Base-by-base conservation (phyloP, 1,139 yeast genomes). In the Nakaseomyces nivariensis region DNA sequence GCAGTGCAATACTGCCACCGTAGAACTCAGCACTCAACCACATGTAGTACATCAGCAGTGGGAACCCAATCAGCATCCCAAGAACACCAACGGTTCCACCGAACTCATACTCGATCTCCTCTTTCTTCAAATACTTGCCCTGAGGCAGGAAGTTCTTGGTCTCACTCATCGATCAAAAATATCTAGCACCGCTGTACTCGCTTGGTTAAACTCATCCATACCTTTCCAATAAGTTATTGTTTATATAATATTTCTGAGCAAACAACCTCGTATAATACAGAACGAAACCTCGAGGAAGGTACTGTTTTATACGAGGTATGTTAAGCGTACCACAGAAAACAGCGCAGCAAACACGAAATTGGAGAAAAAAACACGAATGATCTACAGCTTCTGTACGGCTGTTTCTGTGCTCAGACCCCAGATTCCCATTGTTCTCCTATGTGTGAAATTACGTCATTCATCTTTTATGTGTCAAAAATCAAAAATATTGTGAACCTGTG, bases 41-140 rank as follows among this genome's bases (percentile, higher is more conserved):
- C 92, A 92, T 84, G 71, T 92, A 92, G 77, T 85, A 87, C 98
- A 92, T 92, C 63, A 94, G 74, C 48, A 83, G 65, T 5, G 98
- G 98, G 72, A 92, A 94, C 2, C 95, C 95, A 46, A 78, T 64
- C 82, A 92, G 81, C 97, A 92, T 90, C n/a, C 92, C 89, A 22
- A 82, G 53, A 43, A 88, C 96, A 49, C 98, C 98, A n/a, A 74
- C 66, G 25, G 95, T 85, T 0, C 97, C 98, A 48, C 98, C 98
- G 63, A 92, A 92, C 61, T 92, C 98, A 71, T 79, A 87, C 62
- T 82, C 90, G 45, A 71, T 67, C 48, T 73, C 66, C 45, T 68
- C 71, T 43, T 71, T 67, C 51, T 69, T 66, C 52, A 71, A 54
- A 54, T 69, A 71, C 54, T 68, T 70, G 33, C 68, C 68, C 56